A percentile compares a stretch with the other conserved stretches of the same genome.
Evolutionary conservation across 2,329 filamentous ascomycete species (phyloP).

Genomic region (Daldinia sp.): DNA sequence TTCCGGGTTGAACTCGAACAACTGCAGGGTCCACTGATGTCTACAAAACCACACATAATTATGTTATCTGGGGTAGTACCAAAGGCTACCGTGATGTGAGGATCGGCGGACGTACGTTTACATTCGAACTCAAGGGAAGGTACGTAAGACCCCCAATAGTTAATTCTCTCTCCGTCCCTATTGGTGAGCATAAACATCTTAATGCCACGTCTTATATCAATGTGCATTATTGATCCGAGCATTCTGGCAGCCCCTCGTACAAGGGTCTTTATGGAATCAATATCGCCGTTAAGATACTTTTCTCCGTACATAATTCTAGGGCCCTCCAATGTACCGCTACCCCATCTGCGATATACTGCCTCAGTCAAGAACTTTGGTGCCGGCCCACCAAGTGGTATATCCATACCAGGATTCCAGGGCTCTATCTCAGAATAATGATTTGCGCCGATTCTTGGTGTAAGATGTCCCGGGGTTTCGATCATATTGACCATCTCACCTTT

Average conservation of each 20-base stretch:
- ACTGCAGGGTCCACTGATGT: too few species aligned
- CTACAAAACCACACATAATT: conserved; percentile 22
- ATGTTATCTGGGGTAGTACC: conserved; percentile 20
- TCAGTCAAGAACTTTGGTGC: too few species aligned
- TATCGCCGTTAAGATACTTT: too few species aligned
- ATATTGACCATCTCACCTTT: too few species aligned
- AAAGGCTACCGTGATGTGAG: conserved; percentile 22
- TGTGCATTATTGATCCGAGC: conserved; percentile 17
- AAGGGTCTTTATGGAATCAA: conserved; percentile 11
- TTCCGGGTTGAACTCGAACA: conserved; percentile 13
- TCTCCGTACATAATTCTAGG: too few species aligned
- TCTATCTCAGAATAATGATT: too few species aligned
- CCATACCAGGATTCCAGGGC: too few species aligned
- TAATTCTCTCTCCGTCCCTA: conserved; percentile 26
- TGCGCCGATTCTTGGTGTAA: too few species aligned
- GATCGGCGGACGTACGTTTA: neutral
- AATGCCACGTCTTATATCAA: conserved; percentile 24
- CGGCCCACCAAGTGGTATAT: too few species aligned
- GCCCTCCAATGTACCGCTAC: too few species aligned
- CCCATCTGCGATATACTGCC: too few species aligned
- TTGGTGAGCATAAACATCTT: conserved; percentile 22
- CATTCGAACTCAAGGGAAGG: conserved; percentile 16
- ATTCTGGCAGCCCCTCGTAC: neutral
- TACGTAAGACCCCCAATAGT: conserved; percentile 12
- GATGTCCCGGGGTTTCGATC: too few species aligned